These are phyloP conservation scores for Pichia kluyveri DNA, from an alignment of 805 yeast species.

Conservation along the genomic window DNA sequence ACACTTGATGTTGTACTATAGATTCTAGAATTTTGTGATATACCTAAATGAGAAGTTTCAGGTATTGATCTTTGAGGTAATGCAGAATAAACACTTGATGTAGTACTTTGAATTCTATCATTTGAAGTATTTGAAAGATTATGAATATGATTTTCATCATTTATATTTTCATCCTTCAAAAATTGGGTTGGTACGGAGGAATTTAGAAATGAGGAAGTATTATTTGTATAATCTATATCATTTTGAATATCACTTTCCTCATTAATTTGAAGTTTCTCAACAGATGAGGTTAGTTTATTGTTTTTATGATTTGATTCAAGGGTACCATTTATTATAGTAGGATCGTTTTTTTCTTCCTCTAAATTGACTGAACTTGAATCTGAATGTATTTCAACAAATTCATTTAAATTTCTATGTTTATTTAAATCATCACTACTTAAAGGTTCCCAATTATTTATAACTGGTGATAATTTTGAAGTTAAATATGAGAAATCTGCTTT, in stretches of 20 bases:
- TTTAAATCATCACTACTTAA: background rate
- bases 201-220: background rate
- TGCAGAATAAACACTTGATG: constrained; percentile 8
- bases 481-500: constrained; percentile 21
- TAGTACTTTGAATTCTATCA: constrained; percentile 5
- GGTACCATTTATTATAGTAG: no score
- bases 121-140: background rate
- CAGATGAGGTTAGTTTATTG: no score
- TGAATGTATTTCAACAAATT: background rate
- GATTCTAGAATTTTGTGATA: background rate
- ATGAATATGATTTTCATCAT: background rate
- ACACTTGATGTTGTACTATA: constrained; percentile 2
- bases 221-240: background rate
- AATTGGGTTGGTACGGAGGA: background rate
- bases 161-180: background rate
- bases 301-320: no score
- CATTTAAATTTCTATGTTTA: constrained; percentile 1
- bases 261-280: no score
- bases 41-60: no score
- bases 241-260: no score
- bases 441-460: constrained; percentile 24
- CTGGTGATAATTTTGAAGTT: constrained; percentile 19
- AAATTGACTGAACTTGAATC: background rate
- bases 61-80: no score
- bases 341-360: no score